Evolutionary conservation across 495 filamentous ascomycete species (phyloP).

Genomic region (Aspergillus egyptiacus): DNA sequence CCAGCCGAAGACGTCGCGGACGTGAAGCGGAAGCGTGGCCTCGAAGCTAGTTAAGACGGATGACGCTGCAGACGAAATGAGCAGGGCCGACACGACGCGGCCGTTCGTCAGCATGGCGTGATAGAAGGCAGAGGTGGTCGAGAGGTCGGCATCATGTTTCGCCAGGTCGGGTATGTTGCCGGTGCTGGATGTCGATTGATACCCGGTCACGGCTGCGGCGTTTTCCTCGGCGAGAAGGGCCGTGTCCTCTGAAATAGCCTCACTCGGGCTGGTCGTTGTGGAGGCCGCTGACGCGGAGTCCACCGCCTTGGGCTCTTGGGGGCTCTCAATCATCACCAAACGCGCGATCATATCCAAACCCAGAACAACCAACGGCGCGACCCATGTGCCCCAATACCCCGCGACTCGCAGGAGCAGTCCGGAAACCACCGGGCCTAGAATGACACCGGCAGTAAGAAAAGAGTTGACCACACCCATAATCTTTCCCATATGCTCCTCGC

Average conservation of each 20-base stretch:
- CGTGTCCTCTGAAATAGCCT: too few relatives aligned
- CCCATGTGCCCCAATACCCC: conserved; percentile 19
- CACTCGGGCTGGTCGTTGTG: too few relatives aligned
- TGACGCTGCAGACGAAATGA: conserved; percentile 2
- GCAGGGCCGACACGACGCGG: neutral
- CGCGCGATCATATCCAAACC: conserved; percentile 12
- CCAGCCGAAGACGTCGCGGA: conserved; percentile 20
- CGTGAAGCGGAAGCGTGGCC: conserved; percentile 28
- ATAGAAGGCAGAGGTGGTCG: neutral
- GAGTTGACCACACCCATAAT: conserved; percentile 3
- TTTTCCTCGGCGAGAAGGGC: too few relatives aligned
- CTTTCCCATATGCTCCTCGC: conserved; percentile 12
- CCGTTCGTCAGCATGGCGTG: too few relatives aligned
- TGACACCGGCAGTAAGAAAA: conserved; percentile 11
- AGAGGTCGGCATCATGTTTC: too few relatives aligned
- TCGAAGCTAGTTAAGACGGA: conserved; percentile 25
- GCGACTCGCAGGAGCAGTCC: conserved; percentile 11
- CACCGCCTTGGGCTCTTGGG: neutral
- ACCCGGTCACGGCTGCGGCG: too few relatives aligned
- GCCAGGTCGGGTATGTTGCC: too few relatives aligned
- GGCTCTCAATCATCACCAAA: conserved; percentile 16
- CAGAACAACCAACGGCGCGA: conserved; percentile 13
- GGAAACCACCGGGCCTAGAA: conserved; percentile 12
- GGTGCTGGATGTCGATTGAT: too few relatives aligned
- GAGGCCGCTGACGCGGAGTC: too few relatives aligned